A percentile compares a stretch with the other conserved stretches of the same genome.
These are phyloP conservation scores for Chlorophyllum brunneum DNA, from an alignment of 768 basidiomycete genomes.

Conservation along the genomic window DNA sequence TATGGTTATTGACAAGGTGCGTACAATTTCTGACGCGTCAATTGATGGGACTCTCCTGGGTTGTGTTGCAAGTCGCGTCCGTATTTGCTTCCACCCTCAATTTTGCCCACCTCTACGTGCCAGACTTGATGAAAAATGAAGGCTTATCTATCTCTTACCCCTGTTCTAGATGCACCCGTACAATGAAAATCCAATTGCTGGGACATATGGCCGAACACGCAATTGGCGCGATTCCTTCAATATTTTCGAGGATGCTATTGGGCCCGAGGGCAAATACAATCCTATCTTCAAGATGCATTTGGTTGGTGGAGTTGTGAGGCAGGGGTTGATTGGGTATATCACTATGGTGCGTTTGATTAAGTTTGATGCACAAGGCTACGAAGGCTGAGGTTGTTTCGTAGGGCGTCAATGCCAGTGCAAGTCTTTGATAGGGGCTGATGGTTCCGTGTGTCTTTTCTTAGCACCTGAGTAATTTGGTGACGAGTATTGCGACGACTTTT, in stretches of 20 bases:
- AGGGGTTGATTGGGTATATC: slow-evolving; percentile 50
- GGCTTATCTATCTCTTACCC: neutral
- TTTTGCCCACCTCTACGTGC: no score
- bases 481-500: no score
- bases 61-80: no score
- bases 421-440: neutral
- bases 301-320: slow-evolving; percentile 45
- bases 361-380: neutral
- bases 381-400: slow-evolving; percentile 14
- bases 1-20: slow-evolving; percentile 43
- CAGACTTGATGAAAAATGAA: no score
- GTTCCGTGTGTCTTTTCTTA: no score
- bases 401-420: slow-evolving; percentile 39
- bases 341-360: slow-evolving; percentile 39
- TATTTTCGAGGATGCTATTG: slow-evolving; percentile 47
- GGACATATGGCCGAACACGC: slow-evolving; percentile 44
- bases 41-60: no score
- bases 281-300: slow-evolving; percentile 50
- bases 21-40: slow-evolving; percentile 5
- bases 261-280: slow-evolving; percentile 46
- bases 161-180: slow-evolving; percentile 46
- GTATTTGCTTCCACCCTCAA: no score
- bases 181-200: slow-evolving; percentile 42
- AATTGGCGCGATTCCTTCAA: slow-evolving; percentile 53
- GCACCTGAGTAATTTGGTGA: no score